Base-by-base conservation (phyloP, 441 rosid species). In the Macaranga tanarius region DNA sequence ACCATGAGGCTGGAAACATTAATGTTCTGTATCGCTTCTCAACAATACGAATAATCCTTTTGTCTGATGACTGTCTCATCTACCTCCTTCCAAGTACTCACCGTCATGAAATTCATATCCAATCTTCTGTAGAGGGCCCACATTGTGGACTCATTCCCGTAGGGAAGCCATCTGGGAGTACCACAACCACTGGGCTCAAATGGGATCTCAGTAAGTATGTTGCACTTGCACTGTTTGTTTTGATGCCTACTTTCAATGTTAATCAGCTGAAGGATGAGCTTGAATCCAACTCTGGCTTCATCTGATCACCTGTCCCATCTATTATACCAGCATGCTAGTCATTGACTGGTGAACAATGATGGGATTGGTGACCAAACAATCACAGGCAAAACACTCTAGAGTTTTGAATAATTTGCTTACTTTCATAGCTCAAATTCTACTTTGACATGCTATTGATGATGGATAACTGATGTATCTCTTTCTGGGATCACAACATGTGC, bases 91-190 rank as follows among this genome's bases (percentile, higher is more conserved):
- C 98, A 19, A 85, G 74, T 76, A 86, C 84, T 69, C 89, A 88
- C 71, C 73, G 20, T 15, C 96, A 95, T 48, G 92, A 87, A 80
- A 88, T 95, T 26, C 75, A 75, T 25, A 81, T 93, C 72, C 84
- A 80, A 42, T 58, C 90, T 74, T 82, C 91, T 34, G 75, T 87
- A 12, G 81, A 80, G 84, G 99, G 97, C 17, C 96, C 98, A 1
- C 89, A 93, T 67, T 93, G 98, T 48, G 99, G 98, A 31, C 93
- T 95, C 73, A 76, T 95, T 69, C 99, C 99, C 0, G 69, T 95
- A 65, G 98, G 97, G 51, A 72, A 75, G 79, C 91, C 94, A 44
- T 88, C 98, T 26, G 79, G 75, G 62, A 79, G 80, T 55, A 90
- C 94, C 72, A 85, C 96, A 7, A 91, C 99, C 3, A 87, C 93